Conservation (phyloP, 345 rosid species). For the Eucalyptus tenuipes region DNA sequence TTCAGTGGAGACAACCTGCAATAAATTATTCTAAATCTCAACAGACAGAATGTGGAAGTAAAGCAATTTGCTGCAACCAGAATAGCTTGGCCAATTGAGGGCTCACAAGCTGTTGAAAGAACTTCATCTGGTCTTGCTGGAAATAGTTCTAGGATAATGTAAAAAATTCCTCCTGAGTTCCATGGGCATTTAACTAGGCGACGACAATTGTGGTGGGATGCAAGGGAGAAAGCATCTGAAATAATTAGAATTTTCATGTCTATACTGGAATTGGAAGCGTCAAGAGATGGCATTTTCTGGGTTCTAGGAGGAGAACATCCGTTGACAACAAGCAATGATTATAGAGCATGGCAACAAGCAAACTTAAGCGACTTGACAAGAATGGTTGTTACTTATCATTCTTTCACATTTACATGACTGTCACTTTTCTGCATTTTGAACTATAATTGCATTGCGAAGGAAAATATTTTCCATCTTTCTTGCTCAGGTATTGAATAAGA, state of each 20-base stretch:
- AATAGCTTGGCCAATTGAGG: conserved; percentile 49
- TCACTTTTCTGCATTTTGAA: neutral
- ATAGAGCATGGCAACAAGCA: conserved; percentile 67
- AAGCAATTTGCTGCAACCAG: conserved; percentile 45
- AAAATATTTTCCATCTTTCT: neutral
- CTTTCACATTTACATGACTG: conserved; percentile 58
- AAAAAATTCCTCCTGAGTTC: conserved; percentile 71
- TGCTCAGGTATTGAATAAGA: conserved; percentile 59
- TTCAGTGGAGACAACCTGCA: conserved; percentile 32
- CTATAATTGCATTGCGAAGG: neutral
- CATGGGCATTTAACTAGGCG: conserved; percentile 71
- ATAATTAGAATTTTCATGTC: conserved; percentile 61
- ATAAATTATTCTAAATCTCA: conserved; percentile 49
- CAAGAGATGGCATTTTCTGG: conserved; percentile 66
- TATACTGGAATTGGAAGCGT: conserved; percentile 71
- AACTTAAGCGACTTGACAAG: conserved; percentile 47
- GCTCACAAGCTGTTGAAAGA: conserved; percentile 58
- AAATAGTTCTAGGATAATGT: conserved; percentile 27
- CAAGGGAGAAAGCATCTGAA: conserved; percentile 70
- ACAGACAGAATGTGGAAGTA: conserved; percentile 57
- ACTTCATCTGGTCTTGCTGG: conserved; percentile 38
- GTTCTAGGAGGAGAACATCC: conserved; percentile 39
- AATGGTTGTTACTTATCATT: conserved; percentile 62
- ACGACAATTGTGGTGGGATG: conserved; percentile 53
- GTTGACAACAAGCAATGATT: conserved; percentile 27